These are phyloP conservation scores for Metschnikowia santaceciliae DNA, from an alignment of 805 yeast genomes.

Conservation along the genomic window DNA sequence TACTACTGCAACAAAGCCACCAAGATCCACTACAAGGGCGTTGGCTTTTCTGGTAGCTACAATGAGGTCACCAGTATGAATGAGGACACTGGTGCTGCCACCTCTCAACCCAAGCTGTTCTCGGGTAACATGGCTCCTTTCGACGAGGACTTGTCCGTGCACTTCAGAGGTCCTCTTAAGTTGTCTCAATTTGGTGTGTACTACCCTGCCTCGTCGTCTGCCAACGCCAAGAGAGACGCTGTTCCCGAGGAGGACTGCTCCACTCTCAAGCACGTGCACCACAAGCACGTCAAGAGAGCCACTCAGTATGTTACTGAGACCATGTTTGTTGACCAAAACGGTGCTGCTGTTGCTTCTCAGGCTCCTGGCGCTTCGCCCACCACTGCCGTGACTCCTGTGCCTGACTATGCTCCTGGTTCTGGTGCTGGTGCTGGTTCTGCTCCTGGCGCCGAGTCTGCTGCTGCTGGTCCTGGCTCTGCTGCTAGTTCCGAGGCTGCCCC, in stretches of 20 bases:
- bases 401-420: not conserved
- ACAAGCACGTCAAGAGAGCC: constrained; percentile 55
- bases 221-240: constrained; percentile 39
- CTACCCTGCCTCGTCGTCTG: constrained; percentile 51
- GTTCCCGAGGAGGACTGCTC: constrained; percentile 42
- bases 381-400: not conserved
- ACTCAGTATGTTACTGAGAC: constrained; percentile 74
- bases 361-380: constrained; percentile 7
- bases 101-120: constrained; percentile 54
- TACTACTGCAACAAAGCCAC: constrained; percentile 73
- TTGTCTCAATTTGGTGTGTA: constrained; percentile 87
- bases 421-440: not conserved
- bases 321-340: constrained; percentile 62
- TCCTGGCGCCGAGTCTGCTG: constrained; percentile 1
- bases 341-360: constrained; percentile 33
- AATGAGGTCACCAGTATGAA: constrained; percentile 77
- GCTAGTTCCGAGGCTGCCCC: constrained; percentile 14
- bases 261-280: constrained; percentile 39
- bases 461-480: constrained; percentile 5
- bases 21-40: constrained; percentile 62
- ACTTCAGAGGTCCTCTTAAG: constrained; percentile 85
- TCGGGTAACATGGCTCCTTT: constrained; percentile 74
- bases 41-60: constrained; percentile 87
- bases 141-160: constrained; percentile 82
- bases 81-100: constrained; percentile 63